Evolutionary conservation across 441 rosid species (phyloP), one percentile per base, ranked within the genome.

Genomic region (Geranium incanum): DNA sequence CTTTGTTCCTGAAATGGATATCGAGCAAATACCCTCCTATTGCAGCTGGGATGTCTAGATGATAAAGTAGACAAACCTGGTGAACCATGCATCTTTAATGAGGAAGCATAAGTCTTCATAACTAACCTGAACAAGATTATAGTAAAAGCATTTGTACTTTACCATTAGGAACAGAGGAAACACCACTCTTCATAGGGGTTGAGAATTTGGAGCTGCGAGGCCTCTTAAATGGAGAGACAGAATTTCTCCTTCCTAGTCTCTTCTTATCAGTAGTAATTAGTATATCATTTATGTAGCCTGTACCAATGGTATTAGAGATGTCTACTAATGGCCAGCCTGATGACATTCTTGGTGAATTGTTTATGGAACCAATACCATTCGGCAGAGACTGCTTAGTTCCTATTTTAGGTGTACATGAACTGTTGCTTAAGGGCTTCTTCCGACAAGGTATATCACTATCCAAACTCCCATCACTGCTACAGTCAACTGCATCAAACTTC

Each of bases 211-310:
- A 85, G 81, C 71, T 84, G 66, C 96, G 88, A 13, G 99, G 97
- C 83, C 78, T 89, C 85, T 92, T 95, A 81, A 90, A 95, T 71
- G 93, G 90, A 73, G 97, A 81, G 63, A 76, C 60, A 37, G 80
- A 87, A 71, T 60, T 72, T 38, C 71, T 72, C 15, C 75, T 75
- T 70, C 82, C 84, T 60, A 76, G 55, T 72, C 79, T 80, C 78
- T 73, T 84, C 78, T 79, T 82, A 70, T 78, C 84, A 52, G 57
- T 59, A 65, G 69, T 68, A 78, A 57, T 74, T 72, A 70, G 78
- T 73, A 76, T 84, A 69, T 55, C 73, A 66, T 75, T 76, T 71
- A 74, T 70, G 74, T 70, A 71, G 70, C 66, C 37, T 55, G 64
- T 55, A 37, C 77, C 79, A 60, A 65, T 68, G 69, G 75, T 74